A percentile compares a stretch with the other conserved stretches of the same genome.
These are phyloP conservation scores for Pythium dissimile DNA, from an alignment of 352 stramenopile species.

Conservation along the genomic window DNA sequence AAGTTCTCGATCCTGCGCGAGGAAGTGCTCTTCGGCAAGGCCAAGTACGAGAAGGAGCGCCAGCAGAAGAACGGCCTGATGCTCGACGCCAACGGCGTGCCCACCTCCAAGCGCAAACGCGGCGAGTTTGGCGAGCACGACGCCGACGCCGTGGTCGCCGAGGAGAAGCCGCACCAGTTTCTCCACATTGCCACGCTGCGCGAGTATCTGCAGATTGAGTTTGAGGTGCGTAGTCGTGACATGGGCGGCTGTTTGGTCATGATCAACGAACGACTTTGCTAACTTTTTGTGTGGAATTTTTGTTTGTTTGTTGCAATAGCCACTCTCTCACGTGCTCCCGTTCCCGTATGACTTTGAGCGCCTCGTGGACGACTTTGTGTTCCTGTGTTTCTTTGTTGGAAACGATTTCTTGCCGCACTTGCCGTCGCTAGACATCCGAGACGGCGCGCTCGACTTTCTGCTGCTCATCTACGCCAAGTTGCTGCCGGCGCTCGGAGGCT, in stretches of 20 bases:
- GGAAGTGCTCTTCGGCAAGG: constrained; percentile 87
- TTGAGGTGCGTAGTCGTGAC: constrained; percentile 49
- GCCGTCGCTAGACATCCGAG: constrained; percentile 97
- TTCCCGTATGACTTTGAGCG: constrained; percentile 97
- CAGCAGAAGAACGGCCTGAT: constrained; percentile 61
- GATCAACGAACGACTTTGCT: neutral
- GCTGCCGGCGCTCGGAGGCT: constrained; percentile 85
- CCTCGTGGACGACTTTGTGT: constrained; percentile 99
- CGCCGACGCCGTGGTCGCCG: constrained; percentile 63
- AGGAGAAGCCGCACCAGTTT: constrained; percentile 92
- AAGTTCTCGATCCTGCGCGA: constrained; percentile 99
- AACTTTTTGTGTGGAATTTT: neutral
- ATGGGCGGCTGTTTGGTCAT: neutral
- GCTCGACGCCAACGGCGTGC: constrained; percentile 71
- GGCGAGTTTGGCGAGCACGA: constrained; percentile 85
- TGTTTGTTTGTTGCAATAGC: constrained; percentile 22
- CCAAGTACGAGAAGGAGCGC: constrained; percentile 73
- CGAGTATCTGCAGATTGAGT: constrained; percentile 94
- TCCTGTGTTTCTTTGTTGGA: constrained; percentile 99
- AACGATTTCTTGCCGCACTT: constrained; percentile 99
- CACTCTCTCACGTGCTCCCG: constrained; percentile 67
- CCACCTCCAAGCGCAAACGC: constrained; percentile 66
- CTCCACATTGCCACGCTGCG: constrained; percentile 92
- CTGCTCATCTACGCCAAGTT: constrained; percentile 96
- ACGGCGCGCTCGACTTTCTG: constrained; percentile 97